A percentile compares a stretch with the other conserved stretches of the same genome.
phyloP scores from a whole-genome alignment of 257 asterid genomes.

The Plantago ovata region DNA sequence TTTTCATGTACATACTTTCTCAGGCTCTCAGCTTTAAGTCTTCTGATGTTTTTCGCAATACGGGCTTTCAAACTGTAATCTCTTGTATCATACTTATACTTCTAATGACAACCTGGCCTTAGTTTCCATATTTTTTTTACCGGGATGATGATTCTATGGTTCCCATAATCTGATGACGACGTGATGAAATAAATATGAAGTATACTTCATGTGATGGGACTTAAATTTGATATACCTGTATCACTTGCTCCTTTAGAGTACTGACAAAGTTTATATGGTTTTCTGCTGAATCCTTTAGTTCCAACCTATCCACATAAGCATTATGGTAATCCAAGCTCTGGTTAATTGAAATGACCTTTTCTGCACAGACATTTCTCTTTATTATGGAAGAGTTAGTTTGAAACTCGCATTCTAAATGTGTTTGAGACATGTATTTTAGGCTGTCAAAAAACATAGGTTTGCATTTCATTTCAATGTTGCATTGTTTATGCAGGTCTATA shows the following conservation, averaged over 20 bases:
- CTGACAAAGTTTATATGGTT: background rate
- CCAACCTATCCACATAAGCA: background rate
- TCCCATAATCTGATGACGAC: background rate
- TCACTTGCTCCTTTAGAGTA: background rate
- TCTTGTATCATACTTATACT: background rate
- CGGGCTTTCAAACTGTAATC: background rate
- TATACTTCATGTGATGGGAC: background rate
- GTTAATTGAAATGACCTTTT: conserved; percentile 1
- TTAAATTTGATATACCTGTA: background rate
- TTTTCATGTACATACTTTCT: conserved; percentile 10
- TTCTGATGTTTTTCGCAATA: background rate
- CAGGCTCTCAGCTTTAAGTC: background rate
- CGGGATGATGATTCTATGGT: background rate
- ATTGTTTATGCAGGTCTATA: conserved; percentile 54
- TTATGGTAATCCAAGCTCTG: background rate
- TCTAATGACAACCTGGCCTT: background rate
- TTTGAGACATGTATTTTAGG: background rate
- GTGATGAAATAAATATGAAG: conserved; percentile 1
- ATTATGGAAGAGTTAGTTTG: background rate
- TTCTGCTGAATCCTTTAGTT: background rate
- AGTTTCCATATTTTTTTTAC: background rate
- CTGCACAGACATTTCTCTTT: background rate
- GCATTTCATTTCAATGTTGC: background rate
- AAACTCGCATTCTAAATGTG: background rate
- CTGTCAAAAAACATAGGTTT: background rate